phyloP scores from a whole-genome alignment of 306 rosid genomes.

The Pachyrhizus erosus region DNA sequence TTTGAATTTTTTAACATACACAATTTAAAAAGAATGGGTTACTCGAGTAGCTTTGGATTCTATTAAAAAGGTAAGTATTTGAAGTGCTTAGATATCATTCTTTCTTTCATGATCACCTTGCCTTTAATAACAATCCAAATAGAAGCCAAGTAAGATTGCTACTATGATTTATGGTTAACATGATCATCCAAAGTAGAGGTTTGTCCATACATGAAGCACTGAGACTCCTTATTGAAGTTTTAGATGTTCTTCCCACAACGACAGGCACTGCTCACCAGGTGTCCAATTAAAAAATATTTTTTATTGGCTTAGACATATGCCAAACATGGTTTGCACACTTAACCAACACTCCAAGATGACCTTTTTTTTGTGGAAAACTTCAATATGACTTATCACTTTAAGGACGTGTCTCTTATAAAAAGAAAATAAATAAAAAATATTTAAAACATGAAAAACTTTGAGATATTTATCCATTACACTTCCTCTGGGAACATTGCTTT shows the following conservation, averaged over 20 bases:
- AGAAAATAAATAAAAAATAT: neutral
- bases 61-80: neutral
- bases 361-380: too few relatives aligned
- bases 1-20: constrained; percentile 14
- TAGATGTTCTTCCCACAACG: too few relatives aligned
- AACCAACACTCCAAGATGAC: neutral
- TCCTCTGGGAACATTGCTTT: neutral
- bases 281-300: neutral
- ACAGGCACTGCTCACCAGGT: neutral
- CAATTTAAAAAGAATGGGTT: neutral
- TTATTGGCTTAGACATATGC: neutral
- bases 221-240: neutral
- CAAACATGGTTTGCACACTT: neutral
- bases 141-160: neutral
- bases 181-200: constrained; percentile 12
- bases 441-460: neutral
- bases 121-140: neutral
- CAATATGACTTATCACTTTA: neutral
- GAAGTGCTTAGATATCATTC: neutral
- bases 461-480: neutral
- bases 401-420: neutral
- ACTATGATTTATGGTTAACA: constrained; percentile 10
- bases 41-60: constrained; percentile 15
- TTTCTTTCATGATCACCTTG: neutral
- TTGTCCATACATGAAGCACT: neutral